Evolutionary conservation across 345 rosid genomes (phyloP), one percentile per base, ranked within the genome.

Genomic region (Abelmoschus esculentus): DNA sequence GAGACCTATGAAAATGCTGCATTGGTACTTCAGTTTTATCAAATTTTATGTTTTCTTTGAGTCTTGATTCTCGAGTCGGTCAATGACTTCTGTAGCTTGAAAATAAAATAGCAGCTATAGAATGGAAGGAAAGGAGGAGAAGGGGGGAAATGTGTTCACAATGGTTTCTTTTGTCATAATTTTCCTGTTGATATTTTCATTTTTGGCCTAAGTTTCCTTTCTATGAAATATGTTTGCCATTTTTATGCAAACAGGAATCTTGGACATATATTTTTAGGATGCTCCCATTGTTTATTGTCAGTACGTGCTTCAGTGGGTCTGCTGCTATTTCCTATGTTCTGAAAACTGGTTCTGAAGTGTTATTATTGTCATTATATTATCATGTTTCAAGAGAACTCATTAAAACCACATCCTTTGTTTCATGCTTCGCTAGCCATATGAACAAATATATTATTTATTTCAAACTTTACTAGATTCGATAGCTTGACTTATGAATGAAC

Each of bases 1-100:
- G 89, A 83, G 49, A 85, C 79, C 58, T 91, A 17, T 79, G 98
- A 93, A 81, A 88, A 86, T 80, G 96, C 98, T 70, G 98, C 97
- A 8, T 73, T 93, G 91, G 97, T 93, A 86, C 53, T 58, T 79
- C 72, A 5, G 10, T 57, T 71, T 60, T 49, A 61, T 14, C 59
- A 29, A n/a, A 9, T n/a, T n/a, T 26, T 34, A 18, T 61, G 36
- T 36, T 26, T 70, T 34, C n/a, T 14, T 47, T 65, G 26, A 40
- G 4, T 31, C 32, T 31, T 22, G 67, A 46, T 9, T 26, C 13
- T 65, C 46, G 22, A 7, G 44, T 46, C 17, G 10, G 13, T 46
- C 26, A 7, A 26, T 65, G 38, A 44, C 46, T 46, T 2, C 55
- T 13, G 3, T 65, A 46, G 55, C 38, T 14, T 46, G 69, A 26